Percentiles rank a stretch among this genome's conserved stretches.
Conservation (phyloP, 1,284 basidiomycete species). For the Fomitopsis betulina region DNA sequence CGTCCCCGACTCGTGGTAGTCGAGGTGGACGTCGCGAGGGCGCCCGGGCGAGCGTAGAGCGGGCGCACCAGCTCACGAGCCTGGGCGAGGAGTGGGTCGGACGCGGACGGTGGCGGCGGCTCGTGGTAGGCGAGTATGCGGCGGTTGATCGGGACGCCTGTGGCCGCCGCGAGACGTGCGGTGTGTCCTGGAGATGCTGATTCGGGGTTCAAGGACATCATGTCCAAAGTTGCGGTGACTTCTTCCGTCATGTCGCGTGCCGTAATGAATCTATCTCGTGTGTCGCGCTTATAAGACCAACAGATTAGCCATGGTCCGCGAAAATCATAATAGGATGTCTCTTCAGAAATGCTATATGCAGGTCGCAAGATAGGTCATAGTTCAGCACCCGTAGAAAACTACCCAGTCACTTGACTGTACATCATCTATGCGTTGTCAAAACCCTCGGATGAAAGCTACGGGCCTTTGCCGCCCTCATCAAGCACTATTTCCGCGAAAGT, state of each 20-base stretch:
- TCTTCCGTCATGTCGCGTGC: slow-evolving; percentile 51
- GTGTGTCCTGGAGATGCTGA: slow-evolving; percentile 71
- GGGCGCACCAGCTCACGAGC: slow-evolving; percentile 72
- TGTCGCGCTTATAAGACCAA: slow-evolving; percentile 32
- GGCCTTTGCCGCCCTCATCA: too few relatives aligned
- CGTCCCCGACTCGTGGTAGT: slow-evolving; percentile 63
- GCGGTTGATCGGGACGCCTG: slow-evolving; percentile 68
- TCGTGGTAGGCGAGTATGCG: slow-evolving; percentile 79
- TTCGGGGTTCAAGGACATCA: slow-evolving; percentile 55
- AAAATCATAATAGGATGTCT: background rate
- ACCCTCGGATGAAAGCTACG: too few relatives aligned
- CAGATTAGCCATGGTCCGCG: background rate
- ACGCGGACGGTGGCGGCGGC: slow-evolving; percentile 63
- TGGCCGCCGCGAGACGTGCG: slow-evolving; percentile 66
- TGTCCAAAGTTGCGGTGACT: slow-evolving; percentile 60
- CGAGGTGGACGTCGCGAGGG: slow-evolving; percentile 57
- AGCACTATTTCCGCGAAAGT: too few relatives aligned
- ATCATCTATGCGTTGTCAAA: too few relatives aligned
- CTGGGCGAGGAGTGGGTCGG: slow-evolving; percentile 63
- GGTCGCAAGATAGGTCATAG: too few relatives aligned
- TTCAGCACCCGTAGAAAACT: too few relatives aligned
- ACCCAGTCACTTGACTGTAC: too few relatives aligned
- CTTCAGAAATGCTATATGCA: too few relatives aligned
- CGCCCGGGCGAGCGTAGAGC: slow-evolving; percentile 63
- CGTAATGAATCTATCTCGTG: slow-evolving; percentile 72